Evolutionary conservation across 768 basidiomycete genomes (phyloP), one percentile per base, ranked within the genome.

Genomic region (Rhizopogon sp.): DNA sequence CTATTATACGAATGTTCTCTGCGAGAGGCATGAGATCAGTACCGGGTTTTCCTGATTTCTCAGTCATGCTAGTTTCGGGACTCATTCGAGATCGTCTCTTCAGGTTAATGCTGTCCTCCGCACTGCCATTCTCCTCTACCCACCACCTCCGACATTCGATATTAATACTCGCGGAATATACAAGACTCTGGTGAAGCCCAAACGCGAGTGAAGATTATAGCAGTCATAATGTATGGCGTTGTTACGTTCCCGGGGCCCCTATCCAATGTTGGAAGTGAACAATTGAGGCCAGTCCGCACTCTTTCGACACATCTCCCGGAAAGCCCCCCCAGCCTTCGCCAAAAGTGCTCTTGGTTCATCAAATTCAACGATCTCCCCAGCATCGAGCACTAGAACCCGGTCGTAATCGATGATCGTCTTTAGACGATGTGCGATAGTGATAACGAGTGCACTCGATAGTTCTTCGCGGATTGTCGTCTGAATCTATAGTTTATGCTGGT

Each of bases 401-500:
- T 85, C 82, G 67, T 90, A 83, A 67, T 91, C 84, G 57, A 91
- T 82, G 53, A 90, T 82, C 0, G 88, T 90, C 64, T 83, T 83
- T 20, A 90, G 73, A 13, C 88, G 75, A 71, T 92, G 91, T 3
- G 92, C 92, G 54, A 93, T 92, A 8, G 89, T 91, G 39, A 94
- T 80, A 17, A 93, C 84, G 17, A 91, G 85, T 0, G 87, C 80
- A 10, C 79, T 78, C 1, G 76, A 67, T 51, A 93, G 80, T 66
- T 90, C 87, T 62, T 87, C 83, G 29, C 86, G 79, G 35, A 90
- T 84, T 0, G 87, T 90, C 39, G 71, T 72, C 67, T 90, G 89
- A 52, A 92, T 87, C 80, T 87, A 41, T 42, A 73, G 28, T n/a
- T 40, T 49, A 25, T 42, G 55, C 14, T 22, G 11, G 22, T 25